A percentile compares a stretch with the other conserved stretches of the same genome.
These are phyloP conservation scores for Yamadazyma nakazawae DNA, from an alignment of 805 yeast species.

Conservation along the genomic window DNA sequence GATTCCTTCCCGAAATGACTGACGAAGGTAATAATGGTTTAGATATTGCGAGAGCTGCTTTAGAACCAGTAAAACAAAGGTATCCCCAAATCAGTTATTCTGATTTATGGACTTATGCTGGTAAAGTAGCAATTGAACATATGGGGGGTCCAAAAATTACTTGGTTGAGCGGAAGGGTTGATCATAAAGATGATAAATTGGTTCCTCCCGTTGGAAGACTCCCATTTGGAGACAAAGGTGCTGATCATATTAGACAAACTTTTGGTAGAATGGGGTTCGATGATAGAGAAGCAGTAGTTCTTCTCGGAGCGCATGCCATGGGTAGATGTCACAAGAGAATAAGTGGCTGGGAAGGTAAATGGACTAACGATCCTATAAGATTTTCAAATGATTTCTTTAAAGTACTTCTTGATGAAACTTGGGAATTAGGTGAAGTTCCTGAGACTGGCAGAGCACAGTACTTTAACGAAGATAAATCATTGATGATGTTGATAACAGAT, in stretches of 20 bases:
- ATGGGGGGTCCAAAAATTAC: slow-evolving; percentile 60
- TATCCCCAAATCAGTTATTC: slow-evolving; percentile 63
- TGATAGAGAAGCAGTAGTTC: slow-evolving; percentile 70
- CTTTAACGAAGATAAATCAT: slow-evolving; percentile 58
- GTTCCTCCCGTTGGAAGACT: slow-evolving; percentile 50
- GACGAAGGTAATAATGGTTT: slow-evolving; percentile 33
- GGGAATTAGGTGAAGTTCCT: slow-evolving; percentile 46
- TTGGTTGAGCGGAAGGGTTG: slow-evolving; percentile 53
- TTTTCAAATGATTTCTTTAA: slow-evolving; percentile 71
- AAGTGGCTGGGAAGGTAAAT: slow-evolving; percentile 84
- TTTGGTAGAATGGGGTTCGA: slow-evolving; percentile 54
- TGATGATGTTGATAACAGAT: slow-evolving; percentile 89
- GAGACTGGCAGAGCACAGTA: slow-evolving; percentile 53
- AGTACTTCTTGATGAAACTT: slow-evolving; percentile 36
- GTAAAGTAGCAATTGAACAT: slow-evolving; percentile 60
- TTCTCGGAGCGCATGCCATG: slow-evolving; percentile 71
- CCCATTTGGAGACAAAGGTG: slow-evolving; percentile 47
- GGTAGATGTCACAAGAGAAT: slow-evolving; percentile 72
- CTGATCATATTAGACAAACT: slow-evolving; percentile 43
- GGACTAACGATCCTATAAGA: slow-evolving; percentile 78
- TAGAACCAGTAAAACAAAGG: slow-evolving; percentile 49
- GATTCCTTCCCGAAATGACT: slow-evolving; percentile 46
- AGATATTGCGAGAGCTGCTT: slow-evolving; percentile 51
- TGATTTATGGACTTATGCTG: slow-evolving; percentile 73
- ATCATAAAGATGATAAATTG: slow-evolving; percentile 24